These are phyloP conservation scores for Candida argentea DNA, from an alignment of 805 yeast genomes.

Conservation along the genomic window DNA sequence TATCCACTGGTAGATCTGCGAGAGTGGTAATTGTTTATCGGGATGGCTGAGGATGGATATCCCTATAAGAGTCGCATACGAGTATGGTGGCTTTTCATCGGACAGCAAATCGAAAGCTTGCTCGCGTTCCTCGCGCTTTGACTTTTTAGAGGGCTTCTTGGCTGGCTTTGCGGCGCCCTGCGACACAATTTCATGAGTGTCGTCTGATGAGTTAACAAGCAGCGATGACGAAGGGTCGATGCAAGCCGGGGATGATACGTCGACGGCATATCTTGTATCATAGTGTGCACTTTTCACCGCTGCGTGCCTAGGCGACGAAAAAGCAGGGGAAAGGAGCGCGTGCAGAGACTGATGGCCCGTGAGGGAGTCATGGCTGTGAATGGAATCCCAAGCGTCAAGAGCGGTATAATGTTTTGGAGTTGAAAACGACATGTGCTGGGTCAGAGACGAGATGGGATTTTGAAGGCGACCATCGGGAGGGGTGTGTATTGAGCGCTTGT, in stretches of 20 bases:
- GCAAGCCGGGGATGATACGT: conserved; percentile 8
- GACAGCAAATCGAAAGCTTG: conserved; percentile 37
- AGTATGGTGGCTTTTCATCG: conserved; percentile 79
- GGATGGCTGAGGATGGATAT: conserved; percentile 85
- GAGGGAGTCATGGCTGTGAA: not conserved
- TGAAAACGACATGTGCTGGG: conserved; percentile 9
- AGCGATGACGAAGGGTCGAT: conserved; percentile 8
- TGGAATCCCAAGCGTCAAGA: not conserved
- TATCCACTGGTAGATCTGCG: conserved; percentile 88
- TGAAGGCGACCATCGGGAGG: conserved; percentile 32
- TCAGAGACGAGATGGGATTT: too few species aligned
- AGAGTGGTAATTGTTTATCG: conserved; percentile 29
- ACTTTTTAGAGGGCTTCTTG: conserved; percentile 17
- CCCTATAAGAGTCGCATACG: conserved; percentile 89
- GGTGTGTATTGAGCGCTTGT: too few species aligned
- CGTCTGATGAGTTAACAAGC: conserved; percentile 5
- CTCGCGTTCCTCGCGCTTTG: conserved; percentile 19
- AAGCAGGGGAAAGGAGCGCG: conserved; percentile 28
- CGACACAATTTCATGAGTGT: conserved; percentile 1
- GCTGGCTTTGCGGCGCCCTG: conserved; percentile 6
- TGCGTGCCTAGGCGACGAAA: conserved; percentile 39
- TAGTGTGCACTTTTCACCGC: conserved; percentile 1
- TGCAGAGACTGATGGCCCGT: conserved; percentile 4
- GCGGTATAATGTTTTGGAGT: conserved; percentile 8
- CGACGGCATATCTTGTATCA: conserved; percentile 2